Conservation (phyloP, 352 stramenopile species). For the Phytophthora sojae region DNA sequence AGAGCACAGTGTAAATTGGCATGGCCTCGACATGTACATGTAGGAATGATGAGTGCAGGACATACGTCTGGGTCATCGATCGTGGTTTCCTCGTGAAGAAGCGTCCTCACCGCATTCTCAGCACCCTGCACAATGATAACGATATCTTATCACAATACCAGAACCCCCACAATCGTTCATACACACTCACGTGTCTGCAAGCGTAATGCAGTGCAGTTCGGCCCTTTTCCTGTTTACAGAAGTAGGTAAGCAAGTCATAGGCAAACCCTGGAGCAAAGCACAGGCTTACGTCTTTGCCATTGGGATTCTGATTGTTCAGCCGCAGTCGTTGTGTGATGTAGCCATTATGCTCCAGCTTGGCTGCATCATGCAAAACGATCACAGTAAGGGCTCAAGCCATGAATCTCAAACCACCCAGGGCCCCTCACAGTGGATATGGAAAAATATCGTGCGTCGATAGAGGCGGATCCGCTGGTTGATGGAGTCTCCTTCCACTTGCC, state of each 20-base stretch:
- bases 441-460: constrained; percentile 79
- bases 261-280: neutral
- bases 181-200: constrained; percentile 60
- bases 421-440: constrained; percentile 73
- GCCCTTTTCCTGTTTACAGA: constrained; percentile 66
- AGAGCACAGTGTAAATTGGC: neutral
- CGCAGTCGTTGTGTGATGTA: constrained; percentile 72
- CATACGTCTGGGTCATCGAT: constrained; percentile 81
- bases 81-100: constrained; percentile 77
- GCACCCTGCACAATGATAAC: constrained; percentile 45
- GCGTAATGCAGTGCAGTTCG: constrained; percentile 80
- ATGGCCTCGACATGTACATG: neutral
- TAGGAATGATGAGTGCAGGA: constrained; percentile 1
- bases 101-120: constrained; percentile 55
- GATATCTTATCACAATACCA: neutral
- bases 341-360: constrained; percentile 76
- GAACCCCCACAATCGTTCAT: neutral
- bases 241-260: neutral
- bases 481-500: constrained; percentile 77
- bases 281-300: constrained; percentile 69
- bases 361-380: constrained; percentile 24
- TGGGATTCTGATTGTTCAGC: constrained; percentile 71
- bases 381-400: neutral
- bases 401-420: neutral
- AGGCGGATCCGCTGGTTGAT: constrained; percentile 69